Evolutionary conservation across 176 grass and related monocot genomes (phyloP).

Genomic region (Musa schizocarpa): DNA sequence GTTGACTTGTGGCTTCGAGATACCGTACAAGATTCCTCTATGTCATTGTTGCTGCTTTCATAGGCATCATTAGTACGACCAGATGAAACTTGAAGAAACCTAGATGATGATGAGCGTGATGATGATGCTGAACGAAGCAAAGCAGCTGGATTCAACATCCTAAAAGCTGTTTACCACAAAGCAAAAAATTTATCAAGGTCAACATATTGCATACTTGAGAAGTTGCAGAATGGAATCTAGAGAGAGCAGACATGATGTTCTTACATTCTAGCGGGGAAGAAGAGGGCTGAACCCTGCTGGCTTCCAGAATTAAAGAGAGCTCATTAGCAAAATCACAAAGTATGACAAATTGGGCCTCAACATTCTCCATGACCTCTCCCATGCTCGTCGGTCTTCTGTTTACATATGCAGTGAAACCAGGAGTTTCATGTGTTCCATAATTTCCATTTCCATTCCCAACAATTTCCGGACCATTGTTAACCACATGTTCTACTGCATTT

Average conservation of each 20-base stretch:
- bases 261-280: constrained; percentile 6
- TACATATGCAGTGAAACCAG: constrained; percentile 58
- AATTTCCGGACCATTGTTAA: constrained; percentile 33
- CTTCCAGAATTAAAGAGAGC: constrained; percentile 58
- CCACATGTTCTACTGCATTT: constrained; percentile 7
- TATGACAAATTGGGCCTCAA: constrained; percentile 44
- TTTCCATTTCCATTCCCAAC: constrained; percentile 20
- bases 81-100: constrained; percentile 56
- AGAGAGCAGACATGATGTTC: neutral
- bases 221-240: too few species aligned
- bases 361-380: constrained; percentile 64
- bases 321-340: constrained; percentile 39
- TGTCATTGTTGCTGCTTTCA: constrained; percentile 67
- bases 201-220: too few species aligned
- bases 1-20: constrained; percentile 86
- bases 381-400: constrained; percentile 51
- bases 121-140: constrained; percentile 68
- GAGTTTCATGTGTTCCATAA: constrained; percentile 29
- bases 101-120: constrained; percentile 71
- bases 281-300: constrained; percentile 13
- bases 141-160: constrained; percentile 71
- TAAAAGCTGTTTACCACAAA: constrained; percentile 22
- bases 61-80: constrained; percentile 65
- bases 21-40: constrained; percentile 64
- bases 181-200: neutral